Conservation (phyloP, 208 protist species). For the Acanthamoeba lenticulata region DNA sequence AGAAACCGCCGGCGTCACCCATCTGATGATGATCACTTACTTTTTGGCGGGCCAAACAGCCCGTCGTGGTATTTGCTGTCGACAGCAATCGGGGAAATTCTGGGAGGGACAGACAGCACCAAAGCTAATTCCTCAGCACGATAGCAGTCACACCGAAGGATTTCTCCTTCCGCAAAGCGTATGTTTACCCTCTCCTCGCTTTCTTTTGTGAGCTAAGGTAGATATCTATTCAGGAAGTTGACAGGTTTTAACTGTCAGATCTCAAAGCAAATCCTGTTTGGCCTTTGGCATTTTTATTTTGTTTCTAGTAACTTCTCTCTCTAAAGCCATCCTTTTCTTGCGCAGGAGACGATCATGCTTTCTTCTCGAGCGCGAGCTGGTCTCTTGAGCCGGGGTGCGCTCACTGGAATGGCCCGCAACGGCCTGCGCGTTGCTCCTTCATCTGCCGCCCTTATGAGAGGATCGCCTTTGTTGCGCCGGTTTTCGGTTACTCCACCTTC, state of each 20-base stretch:
- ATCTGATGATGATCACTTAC: background rate
- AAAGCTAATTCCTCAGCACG: too few relatives aligned
- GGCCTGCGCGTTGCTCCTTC: background rate
- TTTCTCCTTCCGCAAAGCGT: too few relatives aligned
- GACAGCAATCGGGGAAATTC: too few relatives aligned
- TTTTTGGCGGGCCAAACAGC: background rate
- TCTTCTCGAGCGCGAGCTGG: background rate
- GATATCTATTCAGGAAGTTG: too few relatives aligned
- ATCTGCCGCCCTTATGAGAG: background rate
- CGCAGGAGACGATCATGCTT: background rate
- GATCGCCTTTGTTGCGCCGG: background rate
- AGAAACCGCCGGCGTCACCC: slow-evolving; percentile 16
- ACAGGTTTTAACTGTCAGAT: too few relatives aligned
- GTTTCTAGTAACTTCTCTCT: background rate
- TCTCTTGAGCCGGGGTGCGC: background rate
- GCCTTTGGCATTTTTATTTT: too few relatives aligned
- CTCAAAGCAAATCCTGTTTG: too few relatives aligned
- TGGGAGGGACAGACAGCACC: too few relatives aligned
- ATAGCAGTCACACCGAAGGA: too few relatives aligned
- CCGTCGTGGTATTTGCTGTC: too few relatives aligned
- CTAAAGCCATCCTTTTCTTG: background rate
- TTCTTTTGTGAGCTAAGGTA: too few relatives aligned
- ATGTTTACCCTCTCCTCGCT: too few relatives aligned
- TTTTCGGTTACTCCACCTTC: background rate
- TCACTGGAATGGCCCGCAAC: background rate